Percentiles rank a stretch among this genome's conserved stretches.
phyloP scores from a whole-genome alignment of 768 basidiomycete species.

The Tylopilus rubrobrunneus region DNA sequence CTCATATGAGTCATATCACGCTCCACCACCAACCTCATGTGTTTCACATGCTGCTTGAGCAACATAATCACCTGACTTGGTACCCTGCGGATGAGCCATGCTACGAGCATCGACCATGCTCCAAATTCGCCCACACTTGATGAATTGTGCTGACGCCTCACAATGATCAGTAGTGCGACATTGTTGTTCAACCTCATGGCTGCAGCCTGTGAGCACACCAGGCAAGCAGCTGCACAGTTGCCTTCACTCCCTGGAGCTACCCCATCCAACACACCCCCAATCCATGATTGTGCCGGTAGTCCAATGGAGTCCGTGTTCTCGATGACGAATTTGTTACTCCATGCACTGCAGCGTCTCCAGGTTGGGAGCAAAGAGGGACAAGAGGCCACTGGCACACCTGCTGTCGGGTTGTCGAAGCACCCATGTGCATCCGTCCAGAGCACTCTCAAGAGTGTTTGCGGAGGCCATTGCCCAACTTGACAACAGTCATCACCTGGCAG shows the following conservation, averaged over 20 bases:
- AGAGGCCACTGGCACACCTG: conserved; percentile 73
- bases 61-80: conserved; percentile 45
- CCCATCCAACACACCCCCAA: background rate
- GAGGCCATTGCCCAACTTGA: conserved; percentile 63
- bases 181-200: background rate
- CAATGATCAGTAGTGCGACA: too few relatives aligned
- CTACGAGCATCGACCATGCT: too few relatives aligned
- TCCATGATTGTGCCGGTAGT: conserved; percentile 60
- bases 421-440: conserved; percentile 62
- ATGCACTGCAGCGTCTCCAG: conserved; percentile 58
- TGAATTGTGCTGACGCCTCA: too few relatives aligned
- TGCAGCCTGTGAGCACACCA: conserved; percentile 42
- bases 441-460: conserved; percentile 40
- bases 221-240: conserved; percentile 19
- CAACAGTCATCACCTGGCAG: conserved; percentile 52
- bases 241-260: conserved; percentile 8
- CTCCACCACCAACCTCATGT: conserved; percentile 35
- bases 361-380: conserved; percentile 70
- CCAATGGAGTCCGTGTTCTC: conserved; percentile 83
- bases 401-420: conserved; percentile 73
- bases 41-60: conserved; percentile 41
- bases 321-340: conserved; percentile 59
- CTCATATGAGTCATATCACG: conserved; percentile 42
- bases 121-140: too few relatives aligned
- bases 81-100: conserved; percentile 27